These are phyloP conservation scores for Phaeomoniella chlamydospora DNA, from an alignment of 2,329 filamentous ascomycete genomes.

Conservation along the genomic window DNA sequence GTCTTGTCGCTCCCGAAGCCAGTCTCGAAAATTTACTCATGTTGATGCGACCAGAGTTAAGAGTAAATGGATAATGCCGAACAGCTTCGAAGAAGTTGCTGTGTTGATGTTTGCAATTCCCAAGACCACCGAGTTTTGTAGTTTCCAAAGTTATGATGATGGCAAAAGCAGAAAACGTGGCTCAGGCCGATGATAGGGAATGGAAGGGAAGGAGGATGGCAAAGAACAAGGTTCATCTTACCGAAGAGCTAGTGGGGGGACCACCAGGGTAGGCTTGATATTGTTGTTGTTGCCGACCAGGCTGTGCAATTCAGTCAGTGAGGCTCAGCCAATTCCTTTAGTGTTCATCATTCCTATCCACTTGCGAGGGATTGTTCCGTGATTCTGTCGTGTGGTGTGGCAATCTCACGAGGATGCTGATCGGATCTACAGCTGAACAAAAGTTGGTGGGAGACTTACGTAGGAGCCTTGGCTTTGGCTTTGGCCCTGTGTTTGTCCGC, in stretches of 20 bases:
- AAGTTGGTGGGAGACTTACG: slow-evolving; percentile 29
- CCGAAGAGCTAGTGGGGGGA: slow-evolving; percentile 17
- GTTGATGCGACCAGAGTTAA: slow-evolving; percentile 1
- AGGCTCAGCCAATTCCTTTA: slow-evolving; percentile 3
- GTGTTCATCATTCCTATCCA: no score
- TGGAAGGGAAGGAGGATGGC: slow-evolving; percentile 5
- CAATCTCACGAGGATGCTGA: not conserved
- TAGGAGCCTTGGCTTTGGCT: slow-evolving; percentile 29
- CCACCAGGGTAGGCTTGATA: slow-evolving; percentile 42
- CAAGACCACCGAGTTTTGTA: no score
- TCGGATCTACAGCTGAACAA: not conserved
- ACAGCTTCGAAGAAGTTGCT: slow-evolving; percentile 1
- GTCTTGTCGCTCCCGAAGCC: slow-evolving; percentile 3
- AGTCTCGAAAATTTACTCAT: slow-evolving; percentile 14
- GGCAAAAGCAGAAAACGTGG: no score
- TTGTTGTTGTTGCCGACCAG: slow-evolving; percentile 25
- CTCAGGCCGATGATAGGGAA: slow-evolving; percentile 6
- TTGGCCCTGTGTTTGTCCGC: slow-evolving; percentile 13
- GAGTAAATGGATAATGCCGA: no score
- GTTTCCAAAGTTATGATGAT: no score
- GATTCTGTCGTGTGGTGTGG: slow-evolving; percentile 4
- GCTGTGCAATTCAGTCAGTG: slow-evolving; percentile 14
- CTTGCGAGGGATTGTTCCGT: no score
- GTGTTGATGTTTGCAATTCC: no score
- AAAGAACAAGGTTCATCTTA: slow-evolving; percentile 13